Conservation (phyloP, 2,329 filamentous ascomycete genomes). For the Alternaria arbusti region DNA sequence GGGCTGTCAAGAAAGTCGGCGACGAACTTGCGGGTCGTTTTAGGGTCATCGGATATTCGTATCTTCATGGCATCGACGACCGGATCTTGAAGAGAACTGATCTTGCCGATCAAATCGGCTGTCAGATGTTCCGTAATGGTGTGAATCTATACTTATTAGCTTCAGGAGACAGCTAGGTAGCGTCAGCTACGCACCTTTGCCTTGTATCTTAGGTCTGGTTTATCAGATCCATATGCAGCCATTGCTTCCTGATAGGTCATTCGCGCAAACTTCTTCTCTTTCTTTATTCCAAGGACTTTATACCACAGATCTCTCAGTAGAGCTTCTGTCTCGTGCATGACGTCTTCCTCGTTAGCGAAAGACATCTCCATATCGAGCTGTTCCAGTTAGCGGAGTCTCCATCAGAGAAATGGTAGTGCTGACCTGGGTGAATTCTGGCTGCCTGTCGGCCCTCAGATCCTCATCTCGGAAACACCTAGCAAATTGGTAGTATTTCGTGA, state of each 20-base stretch:
- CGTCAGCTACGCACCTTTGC: constrained; percentile 58
- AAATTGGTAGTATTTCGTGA: constrained; percentile 86
- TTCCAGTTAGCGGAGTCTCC: constrained; percentile 2
- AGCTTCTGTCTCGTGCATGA: constrained; percentile 66
- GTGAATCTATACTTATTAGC: constrained; percentile 60
- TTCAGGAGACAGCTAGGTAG: not conserved
- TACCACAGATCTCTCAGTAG: constrained; percentile 65
- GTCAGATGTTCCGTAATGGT: constrained; percentile 69
- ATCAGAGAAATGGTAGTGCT: not conserved
- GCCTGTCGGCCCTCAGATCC: constrained; percentile 87
- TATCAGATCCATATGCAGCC: constrained; percentile 82
- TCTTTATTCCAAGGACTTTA: constrained; percentile 53
- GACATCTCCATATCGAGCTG: constrained; percentile 93
- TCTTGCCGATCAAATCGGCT: constrained; percentile 72
- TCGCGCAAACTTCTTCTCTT: constrained; percentile 59
- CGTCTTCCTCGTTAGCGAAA: constrained; percentile 74
- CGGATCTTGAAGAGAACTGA: constrained; percentile 71
- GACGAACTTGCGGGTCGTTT: constrained; percentile 67
- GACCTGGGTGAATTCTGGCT: constrained; percentile 95
- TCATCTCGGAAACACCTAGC: constrained; percentile 96
- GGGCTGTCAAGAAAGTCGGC: constrained; percentile 73
- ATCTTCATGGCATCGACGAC: constrained; percentile 78
- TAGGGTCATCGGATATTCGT: constrained; percentile 60
- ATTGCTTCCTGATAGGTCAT: constrained; percentile 81
- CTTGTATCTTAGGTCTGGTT: constrained; percentile 83